Conservation (phyloP, 164 flowering plant genomes). For the Vitis vinifera region DNA sequence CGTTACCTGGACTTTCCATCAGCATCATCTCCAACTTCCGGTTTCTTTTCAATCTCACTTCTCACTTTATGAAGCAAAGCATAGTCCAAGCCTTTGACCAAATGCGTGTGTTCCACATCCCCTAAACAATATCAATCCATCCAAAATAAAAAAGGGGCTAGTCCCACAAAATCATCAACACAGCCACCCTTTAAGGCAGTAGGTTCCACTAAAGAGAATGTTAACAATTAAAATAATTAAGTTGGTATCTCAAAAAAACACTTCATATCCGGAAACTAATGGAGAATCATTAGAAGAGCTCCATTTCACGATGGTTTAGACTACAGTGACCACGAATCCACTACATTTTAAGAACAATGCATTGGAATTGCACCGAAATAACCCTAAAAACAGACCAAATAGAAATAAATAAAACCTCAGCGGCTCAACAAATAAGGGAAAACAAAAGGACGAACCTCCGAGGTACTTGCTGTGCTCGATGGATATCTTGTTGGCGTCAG, state of each 20-base stretch:
- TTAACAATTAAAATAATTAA: too few species aligned
- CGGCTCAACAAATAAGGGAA: not conserved
- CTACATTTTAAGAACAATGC: too few species aligned
- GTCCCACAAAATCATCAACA: too few species aligned
- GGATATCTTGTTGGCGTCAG: conserved; percentile 86
- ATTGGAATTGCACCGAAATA: too few species aligned
- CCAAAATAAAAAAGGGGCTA: not conserved
- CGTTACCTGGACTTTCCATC: conserved; percentile 74
- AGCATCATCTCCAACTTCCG: conserved; percentile 66
- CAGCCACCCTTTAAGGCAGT: too few species aligned
- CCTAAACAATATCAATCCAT: conserved; percentile 41
- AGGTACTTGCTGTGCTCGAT: conserved; percentile 99
- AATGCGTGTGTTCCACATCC: conserved; percentile 98
- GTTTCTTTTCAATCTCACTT: conserved; percentile 95
- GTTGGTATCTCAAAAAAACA: not conserved
- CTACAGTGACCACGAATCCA: too few species aligned
- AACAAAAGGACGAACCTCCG: conserved; percentile 67
- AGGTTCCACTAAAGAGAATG: too few species aligned
- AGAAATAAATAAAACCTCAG: too few species aligned
- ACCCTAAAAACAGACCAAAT: too few species aligned
- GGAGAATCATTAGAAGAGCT: too few species aligned
- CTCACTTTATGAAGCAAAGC: conserved; percentile 90
- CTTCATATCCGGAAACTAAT: too few species aligned
- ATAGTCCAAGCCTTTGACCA: conserved; percentile 97
- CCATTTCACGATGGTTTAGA: too few species aligned